These are phyloP conservation scores for Irpex rosettiformis DNA, from an alignment of 1,284 basidiomycete species.

Conservation along the genomic window DNA sequence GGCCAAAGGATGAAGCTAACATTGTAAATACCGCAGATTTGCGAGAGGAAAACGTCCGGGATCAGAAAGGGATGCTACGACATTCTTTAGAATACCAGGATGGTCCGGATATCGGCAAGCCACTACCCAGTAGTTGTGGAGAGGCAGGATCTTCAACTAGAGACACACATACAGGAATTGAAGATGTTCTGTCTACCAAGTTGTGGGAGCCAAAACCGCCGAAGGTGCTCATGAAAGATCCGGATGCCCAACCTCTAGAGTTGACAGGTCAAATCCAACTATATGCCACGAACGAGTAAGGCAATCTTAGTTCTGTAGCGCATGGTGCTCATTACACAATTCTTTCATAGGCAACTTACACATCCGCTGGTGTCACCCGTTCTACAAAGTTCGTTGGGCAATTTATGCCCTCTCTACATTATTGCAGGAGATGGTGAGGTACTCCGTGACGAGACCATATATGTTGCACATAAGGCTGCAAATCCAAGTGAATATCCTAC, in stretches of 20 bases:
- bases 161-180: neutral
- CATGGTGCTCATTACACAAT: neutral
- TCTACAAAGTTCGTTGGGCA: constrained; percentile 76
- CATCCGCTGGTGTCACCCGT: constrained; percentile 80
- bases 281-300: constrained; percentile 76
- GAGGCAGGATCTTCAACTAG: neutral
- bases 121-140: neutral
- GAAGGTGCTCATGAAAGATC: constrained; percentile 55
- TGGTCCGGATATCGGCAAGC: neutral
- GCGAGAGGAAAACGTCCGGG: constrained; percentile 23
- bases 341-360: constrained; percentile 56
- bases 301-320: constrained; percentile 1
- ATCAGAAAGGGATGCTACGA: constrained; percentile 37
- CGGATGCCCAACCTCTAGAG: constrained; percentile 43
- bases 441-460: constrained; percentile 80
- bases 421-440: constrained; percentile 79
- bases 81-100: neutral
- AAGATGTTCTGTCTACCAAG: constrained; percentile 5
- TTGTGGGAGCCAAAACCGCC: constrained; percentile 55
- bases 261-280: constrained; percentile 73
- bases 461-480: constrained; percentile 81
- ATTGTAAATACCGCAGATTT: constrained; percentile 21
- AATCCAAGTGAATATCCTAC: constrained; percentile 70
- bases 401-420: constrained; percentile 80
- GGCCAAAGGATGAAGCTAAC: neutral